Base-by-base conservation (phyloP, 768 basidiomycete species). In the Suillus bovinus region DNA sequence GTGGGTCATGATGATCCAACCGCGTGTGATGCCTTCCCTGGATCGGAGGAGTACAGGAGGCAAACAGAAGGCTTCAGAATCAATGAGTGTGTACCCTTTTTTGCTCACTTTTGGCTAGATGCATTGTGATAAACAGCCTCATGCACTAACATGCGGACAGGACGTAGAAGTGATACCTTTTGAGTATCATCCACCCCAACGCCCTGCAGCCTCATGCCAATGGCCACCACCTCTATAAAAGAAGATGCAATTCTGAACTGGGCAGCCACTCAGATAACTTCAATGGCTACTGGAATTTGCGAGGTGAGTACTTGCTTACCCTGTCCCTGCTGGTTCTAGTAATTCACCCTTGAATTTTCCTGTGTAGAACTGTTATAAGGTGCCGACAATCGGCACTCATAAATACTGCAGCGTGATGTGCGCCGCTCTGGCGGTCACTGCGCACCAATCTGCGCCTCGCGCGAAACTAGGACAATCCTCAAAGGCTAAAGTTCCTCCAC, bases 351-450 rank as follows among this genome's bases (percentile, higher is more conserved):
- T 53, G 33, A 66, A 29, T 39, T 34, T 7, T n/a, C 10, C 29
- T 29, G 17, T 34, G 41, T 59, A 88, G 87, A 79, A 79, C 49
- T 89, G 87, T 67, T 81, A 82, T 68, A 62, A 78, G 44, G 80
- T 77, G 55, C 84, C 84, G n/a, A 86, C 85, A 70, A 82, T 79
- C 58, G 73, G 76, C 54, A 78, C 79, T 31, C 85, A 86, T 74
- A 79, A 77, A 20, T 88, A 80, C 67, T 87, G 86, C 64, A 76
- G 84, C 60, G 86, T 81, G 72, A 81, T 80, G 13, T 87, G 86
- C 64, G 77, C 78, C 10, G 80, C 84, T 31, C 66, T 82, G 79
- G 75, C 73, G 34, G 68, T 64, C 17, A 50, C 66, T n/a, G 64
- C 61, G n/a, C 56, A 38, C 20, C 42, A 34, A 39, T 52, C 66